Conservation (phyloP, 148 eudicot species). For the Amaranthus hypochondriacus region DNA sequence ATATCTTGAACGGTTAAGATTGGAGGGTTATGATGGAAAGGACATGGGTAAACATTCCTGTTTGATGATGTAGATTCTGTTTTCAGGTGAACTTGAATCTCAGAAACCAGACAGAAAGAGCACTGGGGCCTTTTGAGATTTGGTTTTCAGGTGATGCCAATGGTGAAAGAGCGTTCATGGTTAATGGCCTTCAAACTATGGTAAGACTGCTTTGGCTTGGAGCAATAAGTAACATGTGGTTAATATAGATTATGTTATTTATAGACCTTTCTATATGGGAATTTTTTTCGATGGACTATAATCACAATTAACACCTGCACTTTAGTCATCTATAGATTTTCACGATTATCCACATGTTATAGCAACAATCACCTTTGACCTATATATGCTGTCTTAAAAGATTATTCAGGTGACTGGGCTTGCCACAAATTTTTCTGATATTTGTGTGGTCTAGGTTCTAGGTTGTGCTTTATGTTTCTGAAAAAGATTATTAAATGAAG, state of each 20-base stretch:
- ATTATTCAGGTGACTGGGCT: neutral
- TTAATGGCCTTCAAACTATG: slow-evolving; percentile 82
- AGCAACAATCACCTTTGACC: neutral
- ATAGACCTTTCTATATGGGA: neutral
- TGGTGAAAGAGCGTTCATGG: slow-evolving; percentile 75
- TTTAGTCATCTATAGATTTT: too few species aligned
- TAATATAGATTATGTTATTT: neutral
- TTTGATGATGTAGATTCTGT: slow-evolving; percentile 11
- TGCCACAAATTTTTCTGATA: neutral
- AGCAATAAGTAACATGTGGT: neutral
- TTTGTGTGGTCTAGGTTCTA: neutral
- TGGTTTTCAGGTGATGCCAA: slow-evolving; percentile 65
- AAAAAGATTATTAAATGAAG: neutral
- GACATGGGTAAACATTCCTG: neutral
- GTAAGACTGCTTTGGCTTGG: slow-evolving; percentile 31
- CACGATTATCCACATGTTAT: neutral
- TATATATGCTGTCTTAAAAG: neutral
- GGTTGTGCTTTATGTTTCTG: neutral
- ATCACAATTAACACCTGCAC: neutral
- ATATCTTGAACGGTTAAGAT: neutral
- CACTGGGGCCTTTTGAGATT: slow-evolving; percentile 84
- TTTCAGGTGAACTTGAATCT: slow-evolving; percentile 71
- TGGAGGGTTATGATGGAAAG: neutral
- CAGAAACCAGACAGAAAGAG: slow-evolving; percentile 73
- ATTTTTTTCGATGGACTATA: neutral